Evolutionary conservation across 208 protist species (phyloP).

Genomic region (Blechomonas ayalai): DNA sequence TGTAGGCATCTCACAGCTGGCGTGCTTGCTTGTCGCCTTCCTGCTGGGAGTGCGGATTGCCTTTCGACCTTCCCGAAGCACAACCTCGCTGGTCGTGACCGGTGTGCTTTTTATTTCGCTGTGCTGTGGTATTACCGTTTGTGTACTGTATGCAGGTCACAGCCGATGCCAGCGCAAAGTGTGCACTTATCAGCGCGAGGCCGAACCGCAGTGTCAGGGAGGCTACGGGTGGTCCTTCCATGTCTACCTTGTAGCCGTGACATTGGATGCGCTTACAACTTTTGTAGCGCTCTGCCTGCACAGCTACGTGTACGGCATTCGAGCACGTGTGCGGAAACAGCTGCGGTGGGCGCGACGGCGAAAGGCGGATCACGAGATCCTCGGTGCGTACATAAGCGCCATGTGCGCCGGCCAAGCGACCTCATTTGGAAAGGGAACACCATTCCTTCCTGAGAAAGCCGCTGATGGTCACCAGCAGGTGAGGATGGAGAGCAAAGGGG

Average conservation of each 20-base stretch:
- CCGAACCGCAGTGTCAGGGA: conserved; percentile 9
- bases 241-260: conserved; percentile 39
- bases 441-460: no score
- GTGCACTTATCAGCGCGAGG: conserved; percentile 23
- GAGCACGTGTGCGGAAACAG: conserved; percentile 11
- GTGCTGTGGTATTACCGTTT: conserved; percentile 22
- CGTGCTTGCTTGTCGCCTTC: conserved; percentile 18
- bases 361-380: no score
- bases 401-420: no score
- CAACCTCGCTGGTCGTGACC: conserved; percentile 16
- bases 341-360: conserved; percentile 19
- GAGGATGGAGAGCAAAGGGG: no score
- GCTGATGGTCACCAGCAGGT: no score
- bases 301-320: conserved; percentile 40
- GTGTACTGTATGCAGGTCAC: conserved; percentile 50
- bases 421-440: no score
- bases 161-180: conserved; percentile 28
- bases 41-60: conserved; percentile 22
- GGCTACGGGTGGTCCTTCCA: conserved; percentile 47
- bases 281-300: conserved; percentile 47
- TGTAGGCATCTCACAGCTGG: conserved; percentile 35
- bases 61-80: conserved; percentile 44
- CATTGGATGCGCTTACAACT: conserved; percentile 29
- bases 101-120: conserved; percentile 18
- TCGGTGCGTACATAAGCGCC: no score